phyloP scores from a whole-genome alignment of 176 grass and related monocot species.

The Juncus inflexus region DNA sequence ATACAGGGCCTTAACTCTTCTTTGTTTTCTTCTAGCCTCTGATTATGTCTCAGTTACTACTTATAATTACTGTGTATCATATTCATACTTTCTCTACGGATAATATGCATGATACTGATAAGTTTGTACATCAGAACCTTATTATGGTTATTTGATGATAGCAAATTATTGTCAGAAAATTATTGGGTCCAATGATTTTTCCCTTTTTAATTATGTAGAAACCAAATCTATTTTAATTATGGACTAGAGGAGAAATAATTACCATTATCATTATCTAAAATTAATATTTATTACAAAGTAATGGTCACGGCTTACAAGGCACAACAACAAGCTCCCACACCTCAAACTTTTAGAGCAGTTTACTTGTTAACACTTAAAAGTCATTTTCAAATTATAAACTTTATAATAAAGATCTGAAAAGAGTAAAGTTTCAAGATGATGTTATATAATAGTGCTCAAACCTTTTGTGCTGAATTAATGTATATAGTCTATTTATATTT shows the following conservation, averaged over 20 bases:
- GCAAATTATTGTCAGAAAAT: too few species aligned
- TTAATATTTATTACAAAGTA: too few species aligned
- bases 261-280: too few species aligned
- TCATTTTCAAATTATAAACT: too few species aligned
- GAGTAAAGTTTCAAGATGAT: background rate
- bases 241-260: too few species aligned
- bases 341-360: too few species aligned
- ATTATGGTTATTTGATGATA: conserved; percentile 1
- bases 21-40: conserved; percentile 24
- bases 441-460: conserved; percentile 21
- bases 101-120: conserved; percentile 3
- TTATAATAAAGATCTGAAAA: conserved; percentile 19
- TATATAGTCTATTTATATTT: conserved; percentile 11
- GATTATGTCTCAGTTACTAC: conserved; percentile 12
- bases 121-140: conserved; percentile 19
- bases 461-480: conserved; percentile 12
- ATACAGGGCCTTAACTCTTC: conserved; percentile 9
- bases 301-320: too few species aligned
- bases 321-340: too few species aligned
- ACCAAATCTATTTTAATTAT: too few species aligned
- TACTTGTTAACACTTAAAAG: too few species aligned
- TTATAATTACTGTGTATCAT: conserved; percentile 15
- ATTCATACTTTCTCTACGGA: conserved; percentile 3
- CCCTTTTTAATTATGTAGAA: too few species aligned
- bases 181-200: too few species aligned